A percentile compares a stretch with the other conserved stretches of the same genome.
phyloP scores from a whole-genome alignment of 2,329 filamentous ascomycete genomes.

The Phialocephala sp. region DNA sequence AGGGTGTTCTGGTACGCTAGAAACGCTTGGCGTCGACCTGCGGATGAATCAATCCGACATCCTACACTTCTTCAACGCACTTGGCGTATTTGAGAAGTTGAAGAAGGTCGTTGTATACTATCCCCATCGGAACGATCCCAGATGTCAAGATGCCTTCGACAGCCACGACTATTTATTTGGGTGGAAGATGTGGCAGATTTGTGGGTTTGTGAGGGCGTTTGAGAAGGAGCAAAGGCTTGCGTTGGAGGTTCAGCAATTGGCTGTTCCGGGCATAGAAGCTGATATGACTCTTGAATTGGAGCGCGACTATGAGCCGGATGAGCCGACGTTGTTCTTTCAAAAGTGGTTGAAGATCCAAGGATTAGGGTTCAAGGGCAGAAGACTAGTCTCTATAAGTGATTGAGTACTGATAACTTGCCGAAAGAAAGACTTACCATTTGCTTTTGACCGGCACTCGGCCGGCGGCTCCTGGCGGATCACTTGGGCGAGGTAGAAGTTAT shows the following conservation, averaged over 20 bases:
- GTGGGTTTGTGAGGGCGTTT: not conserved
- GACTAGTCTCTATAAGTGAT: not conserved
- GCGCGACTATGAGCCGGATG: too few relatives aligned
- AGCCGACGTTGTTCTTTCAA: not conserved
- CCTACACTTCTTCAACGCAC: not conserved
- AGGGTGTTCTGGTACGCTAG: not conserved
- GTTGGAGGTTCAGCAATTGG: not conserved
- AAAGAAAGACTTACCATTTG: too few relatives aligned
- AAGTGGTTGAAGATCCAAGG: not conserved
- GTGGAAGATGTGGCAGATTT: not conserved
- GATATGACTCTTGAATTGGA: too few relatives aligned
- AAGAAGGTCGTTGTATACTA: not conserved
- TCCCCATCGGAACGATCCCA: not conserved
- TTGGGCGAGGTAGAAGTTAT: not conserved
- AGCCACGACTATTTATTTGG: not conserved
- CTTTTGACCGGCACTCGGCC: not conserved
- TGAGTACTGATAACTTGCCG: not conserved
- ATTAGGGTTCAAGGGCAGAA: not conserved
- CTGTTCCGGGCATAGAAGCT: not conserved
- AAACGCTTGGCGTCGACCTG: not conserved
- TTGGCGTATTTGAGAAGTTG: not conserved
- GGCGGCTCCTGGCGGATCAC: not conserved
- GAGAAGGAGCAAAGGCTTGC: not conserved
- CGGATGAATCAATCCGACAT: not conserved
- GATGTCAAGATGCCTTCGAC: not conserved